Evolutionary conservation across 441 rosid genomes (phyloP).

Genomic region (Biscutella laevigata): DNA sequence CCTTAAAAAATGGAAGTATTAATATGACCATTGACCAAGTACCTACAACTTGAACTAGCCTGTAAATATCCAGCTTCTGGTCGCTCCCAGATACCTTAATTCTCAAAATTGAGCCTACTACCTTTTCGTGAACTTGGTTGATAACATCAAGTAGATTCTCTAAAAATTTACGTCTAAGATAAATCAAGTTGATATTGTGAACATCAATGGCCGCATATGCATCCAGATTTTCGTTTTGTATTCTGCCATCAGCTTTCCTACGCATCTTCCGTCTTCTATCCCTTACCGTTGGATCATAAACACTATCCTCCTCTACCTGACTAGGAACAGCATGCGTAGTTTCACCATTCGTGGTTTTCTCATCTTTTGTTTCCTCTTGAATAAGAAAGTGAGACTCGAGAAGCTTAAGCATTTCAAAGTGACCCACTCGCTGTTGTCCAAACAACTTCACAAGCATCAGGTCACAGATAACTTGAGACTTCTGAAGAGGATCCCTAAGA

Average conservation of each 20-base stretch:
- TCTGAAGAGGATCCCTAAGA: slow-evolving; percentile 76
- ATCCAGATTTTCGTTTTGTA: slow-evolving; percentile 36
- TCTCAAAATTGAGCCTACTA: slow-evolving; percentile 84
- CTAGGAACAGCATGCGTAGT: slow-evolving; percentile 32
- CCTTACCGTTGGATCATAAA: slow-evolving; percentile 28
- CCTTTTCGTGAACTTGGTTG: slow-evolving; percentile 64
- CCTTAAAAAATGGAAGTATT: slow-evolving; percentile 12
- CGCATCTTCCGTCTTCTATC: slow-evolving; percentile 48
- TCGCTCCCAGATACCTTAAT: slow-evolving; percentile 60
- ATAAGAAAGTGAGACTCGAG: slow-evolving; percentile 69
- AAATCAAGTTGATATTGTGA: slow-evolving; percentile 75
- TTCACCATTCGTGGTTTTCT: slow-evolving; percentile 28
- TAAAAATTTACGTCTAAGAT: slow-evolving; percentile 58
- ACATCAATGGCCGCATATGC: slow-evolving; percentile 84
- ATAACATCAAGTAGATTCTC: slow-evolving; percentile 65
- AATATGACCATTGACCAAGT: slow-evolving; percentile 26
- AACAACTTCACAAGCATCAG: slow-evolving; percentile 63
- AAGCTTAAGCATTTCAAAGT: slow-evolving; percentile 89
- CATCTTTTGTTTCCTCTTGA: slow-evolving; percentile 34
- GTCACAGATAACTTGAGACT: slow-evolving; percentile 71
- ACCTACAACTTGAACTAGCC: slow-evolving; percentile 97
- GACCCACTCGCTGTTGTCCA: slow-evolving; percentile 63
- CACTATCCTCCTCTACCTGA: slow-evolving; percentile 32
- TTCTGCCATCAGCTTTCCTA: slow-evolving; percentile 47
- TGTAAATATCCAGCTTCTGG: slow-evolving; percentile 61